Evolutionary conservation across 805 yeast genomes (phyloP).

Genomic region (Candida verbasci): DNA sequence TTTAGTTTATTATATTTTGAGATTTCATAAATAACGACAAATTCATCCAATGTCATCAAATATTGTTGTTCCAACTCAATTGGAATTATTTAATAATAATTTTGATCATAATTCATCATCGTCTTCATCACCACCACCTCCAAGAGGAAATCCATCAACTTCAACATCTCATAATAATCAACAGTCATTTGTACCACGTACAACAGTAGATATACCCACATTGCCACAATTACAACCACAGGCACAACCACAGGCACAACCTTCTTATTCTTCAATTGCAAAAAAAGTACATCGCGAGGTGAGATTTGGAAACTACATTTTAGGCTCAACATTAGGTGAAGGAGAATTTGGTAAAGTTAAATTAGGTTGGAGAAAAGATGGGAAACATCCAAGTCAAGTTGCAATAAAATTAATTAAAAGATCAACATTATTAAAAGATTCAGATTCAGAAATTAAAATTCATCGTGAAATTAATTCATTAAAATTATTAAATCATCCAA

Average conservation of each 20-base stretch:
- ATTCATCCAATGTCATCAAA: conserved; percentile 1
- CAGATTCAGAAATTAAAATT: conserved; percentile 83
- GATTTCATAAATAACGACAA: neutral
- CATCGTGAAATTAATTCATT: conserved; percentile 91
- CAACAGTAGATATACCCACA: neutral
- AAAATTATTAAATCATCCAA: conserved; percentile 84
- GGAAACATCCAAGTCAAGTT: conserved; percentile 73
- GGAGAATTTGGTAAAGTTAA: conserved; percentile 99
- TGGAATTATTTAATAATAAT: conserved; percentile 2
- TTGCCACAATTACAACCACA: neutral
- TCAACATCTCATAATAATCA: neutral
- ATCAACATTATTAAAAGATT: conserved; percentile 81
- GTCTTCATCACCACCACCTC: neutral
- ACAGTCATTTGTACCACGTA: neutral
- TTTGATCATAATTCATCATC: neutral
- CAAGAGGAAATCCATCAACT: neutral
- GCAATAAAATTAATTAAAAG: conserved; percentile 91
- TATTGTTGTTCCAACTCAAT: conserved; percentile 1
- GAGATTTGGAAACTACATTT: conserved; percentile 82
- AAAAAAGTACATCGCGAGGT: conserved; percentile 46
- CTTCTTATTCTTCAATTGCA: conserved; percentile 6
- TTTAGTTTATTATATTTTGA: too few species aligned
- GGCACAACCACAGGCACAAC: neutral
- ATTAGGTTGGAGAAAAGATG: conserved; percentile 90
- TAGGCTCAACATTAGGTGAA: conserved; percentile 94